Base-by-base conservation (phyloP, 108 stramenopile genomes). In the Conticribra guillardii region DNA sequence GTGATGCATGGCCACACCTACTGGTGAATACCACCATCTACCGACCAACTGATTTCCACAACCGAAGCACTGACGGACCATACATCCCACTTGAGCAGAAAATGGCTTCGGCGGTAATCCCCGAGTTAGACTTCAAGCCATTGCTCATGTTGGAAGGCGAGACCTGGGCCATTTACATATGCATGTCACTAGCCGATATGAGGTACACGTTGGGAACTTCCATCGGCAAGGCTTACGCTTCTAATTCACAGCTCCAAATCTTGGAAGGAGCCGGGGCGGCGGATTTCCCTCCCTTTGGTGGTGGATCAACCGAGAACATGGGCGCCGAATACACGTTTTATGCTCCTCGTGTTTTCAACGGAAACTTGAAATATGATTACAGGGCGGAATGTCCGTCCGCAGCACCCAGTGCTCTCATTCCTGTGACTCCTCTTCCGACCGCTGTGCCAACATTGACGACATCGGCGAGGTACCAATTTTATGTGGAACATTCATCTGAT, bases 221-320 rank as follows among this genome's bases (percentile, higher is more conserved):
- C 4, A 65, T 65, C 22, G 73, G 73, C 8, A 50, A 66, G 37
- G 24, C 28, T 26, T 76, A 48, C 48, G 67, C 74, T 32, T 67
- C 66, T 24, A 76, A 57, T 54, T 26, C 66, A 14, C 66, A 76
- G 52, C 48, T 76, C 3, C 17, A 49, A 22, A 47, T 76, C 17
- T 54, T 67, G 60, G 53, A 76, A 76, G 74, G 74, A 45, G 67
- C 74, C 3, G 74, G 66, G 16, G 74, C 60, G 41, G 74, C 74
- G 4, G 60, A 68, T 29, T 68, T 15, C 2, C 74, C 66, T n/a
- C 64, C 66, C 11, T 76, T 76, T 45, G 50, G 24, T 2, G 51
- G 70, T 30, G 70, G 53, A 7, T 30, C 31, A 2, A 29, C 60
- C 53, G 74, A 61, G 50, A 14, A 15, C 21, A 48, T 50, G 33